phyloP scores from a whole-genome alignment of 2,329 filamentous ascomycete genomes.

The Exophiala sp. region DNA sequence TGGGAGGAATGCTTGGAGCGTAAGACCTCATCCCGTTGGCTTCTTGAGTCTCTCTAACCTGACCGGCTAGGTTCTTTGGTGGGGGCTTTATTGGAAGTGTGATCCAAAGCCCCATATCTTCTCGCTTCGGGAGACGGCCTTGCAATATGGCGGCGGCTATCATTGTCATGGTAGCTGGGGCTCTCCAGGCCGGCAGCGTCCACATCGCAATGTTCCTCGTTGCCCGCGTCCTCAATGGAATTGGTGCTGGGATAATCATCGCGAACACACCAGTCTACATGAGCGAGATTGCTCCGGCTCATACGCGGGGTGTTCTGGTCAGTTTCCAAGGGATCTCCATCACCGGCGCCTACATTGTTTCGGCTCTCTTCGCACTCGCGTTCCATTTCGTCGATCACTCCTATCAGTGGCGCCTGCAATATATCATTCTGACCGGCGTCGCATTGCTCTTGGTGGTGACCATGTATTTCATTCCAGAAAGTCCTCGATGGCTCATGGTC shows the following conservation, averaged over 20 bases:
- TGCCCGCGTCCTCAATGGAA: constrained; percentile 38
- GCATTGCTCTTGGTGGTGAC: constrained; percentile 55
- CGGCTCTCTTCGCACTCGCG: constrained; percentile 2
- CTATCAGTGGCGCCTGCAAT: constrained; percentile 14
- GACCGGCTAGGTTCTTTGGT: constrained; percentile 11
- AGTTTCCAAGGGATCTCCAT: constrained; percentile 9
- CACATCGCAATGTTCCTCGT: constrained; percentile 28
- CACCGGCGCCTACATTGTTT: constrained; percentile 10
- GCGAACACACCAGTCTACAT: constrained; percentile 11
- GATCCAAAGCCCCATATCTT: constrained; percentile 7
- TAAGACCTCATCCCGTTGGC: too few species aligned
- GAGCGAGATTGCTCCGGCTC: constrained; percentile 10
- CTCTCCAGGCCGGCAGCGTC: constrained; percentile 34
- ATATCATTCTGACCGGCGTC: constrained; percentile 3
- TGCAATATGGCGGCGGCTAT: constrained; percentile 34
- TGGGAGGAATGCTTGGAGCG: constrained; percentile 15
- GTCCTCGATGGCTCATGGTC: constrained; percentile 54
- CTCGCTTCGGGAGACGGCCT: constrained; percentile 34
- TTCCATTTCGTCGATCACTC: constrained; percentile 5
- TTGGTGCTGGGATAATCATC: constrained; percentile 31
- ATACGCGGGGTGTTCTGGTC: constrained; percentile 13
- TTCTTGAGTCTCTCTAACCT: too few species aligned
- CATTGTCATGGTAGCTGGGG: constrained; percentile 33
- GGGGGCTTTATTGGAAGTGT: constrained; percentile 8
- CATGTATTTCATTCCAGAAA: constrained; percentile 64